Evolutionary conservation across 441 rosid species (phyloP), one percentile per base, ranked within the genome.

Genomic region (Daphne laureola): DNA sequence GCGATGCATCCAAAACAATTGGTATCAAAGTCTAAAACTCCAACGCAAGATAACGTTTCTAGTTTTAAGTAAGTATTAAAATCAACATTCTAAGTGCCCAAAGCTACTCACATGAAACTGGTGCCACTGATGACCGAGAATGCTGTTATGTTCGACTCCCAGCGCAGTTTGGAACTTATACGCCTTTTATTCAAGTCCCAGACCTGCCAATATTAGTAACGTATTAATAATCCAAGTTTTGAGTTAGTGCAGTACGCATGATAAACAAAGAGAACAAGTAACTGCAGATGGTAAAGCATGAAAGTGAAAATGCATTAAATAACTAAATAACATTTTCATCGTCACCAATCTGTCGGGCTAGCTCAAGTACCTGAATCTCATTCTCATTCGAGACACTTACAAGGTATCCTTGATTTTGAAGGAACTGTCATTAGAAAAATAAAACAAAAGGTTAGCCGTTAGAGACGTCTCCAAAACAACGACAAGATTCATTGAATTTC

Each of bases 101-200:
- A 31, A 31, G 38, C 38, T 5, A 31, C 38, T 31, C 77, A 83
- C 90, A 83, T 80, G 76, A 69, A 78, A 63, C 70, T 65, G 52
- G 86, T 83, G 71, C 79, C 79, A 51, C 59, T 70, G 61, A 83
- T 78, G 55, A 76, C 78, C 45, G 77, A 59, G 65, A 83, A 83
- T 59, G 86, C 82, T 46, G 90, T 83, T 59, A 83, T 83, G 56
- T 74, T 83, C 58, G 83, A 78, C 48, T 78, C 90, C 90, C 86
- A 80, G 43, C 38, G 63, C 61, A 83, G 54, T 57, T 58, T 68
- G 38, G 80, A 76, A 27, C 66, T 63, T 47, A 68, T 62, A 49
- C 54, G 57, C 67, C 90, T 70, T 58, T 68, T 61, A 64, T 74
- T 81, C 74, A 83, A 67, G 68, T 80, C 80, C 90, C 84, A 83